These are phyloP conservation scores for Boletus smithii DNA, from an alignment of 1,284 basidiomycete species.

Conservation along the genomic window DNA sequence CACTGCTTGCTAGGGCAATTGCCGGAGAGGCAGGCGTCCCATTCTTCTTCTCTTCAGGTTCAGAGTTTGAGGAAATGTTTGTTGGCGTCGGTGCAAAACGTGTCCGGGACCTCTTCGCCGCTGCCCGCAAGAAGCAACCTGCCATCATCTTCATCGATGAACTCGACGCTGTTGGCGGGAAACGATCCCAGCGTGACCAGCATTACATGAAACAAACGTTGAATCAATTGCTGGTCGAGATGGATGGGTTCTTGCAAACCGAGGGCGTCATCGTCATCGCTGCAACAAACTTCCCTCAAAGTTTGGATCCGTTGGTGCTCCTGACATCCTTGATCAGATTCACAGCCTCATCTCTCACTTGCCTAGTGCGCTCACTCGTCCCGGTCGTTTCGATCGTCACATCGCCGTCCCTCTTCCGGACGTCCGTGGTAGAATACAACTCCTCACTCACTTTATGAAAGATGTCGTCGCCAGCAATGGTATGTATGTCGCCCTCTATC, in stretches of 20 bases:
- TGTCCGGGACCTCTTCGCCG: constrained; percentile 92
- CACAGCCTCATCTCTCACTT: constrained; percentile 17
- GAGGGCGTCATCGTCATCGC: constrained; percentile 94
- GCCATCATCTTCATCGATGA: constrained; percentile 96
- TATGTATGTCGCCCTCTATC: constrained; percentile 38
- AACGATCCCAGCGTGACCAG: constrained; percentile 84
- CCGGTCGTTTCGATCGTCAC: constrained; percentile 90
- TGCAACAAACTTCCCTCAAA: constrained; percentile 94
- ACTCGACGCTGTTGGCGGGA: constrained; percentile 90
- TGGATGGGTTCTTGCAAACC: constrained; percentile 89
- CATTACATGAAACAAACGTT: constrained; percentile 90
- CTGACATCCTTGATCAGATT: constrained; percentile 2
- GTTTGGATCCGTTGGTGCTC: constrained; percentile 72
- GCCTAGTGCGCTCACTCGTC: constrained; percentile 81
- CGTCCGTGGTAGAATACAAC: constrained; percentile 83
- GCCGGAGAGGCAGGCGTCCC: constrained; percentile 97
- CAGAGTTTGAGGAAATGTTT: constrained; percentile 98
- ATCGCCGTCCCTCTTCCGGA: constrained; percentile 90
- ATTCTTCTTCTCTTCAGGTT: constrained; percentile 86
- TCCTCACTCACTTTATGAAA: constrained; percentile 86
- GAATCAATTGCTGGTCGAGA: constrained; percentile 91
- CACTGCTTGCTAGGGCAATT: constrained; percentile 91
- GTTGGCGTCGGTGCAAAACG: constrained; percentile 96
- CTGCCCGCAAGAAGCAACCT: constrained; percentile 92
- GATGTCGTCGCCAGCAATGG: constrained; percentile 63